Conservation (phyloP, 2,329 filamentous ascomycete genomes). For the Plenodomus lindquistii region DNA sequence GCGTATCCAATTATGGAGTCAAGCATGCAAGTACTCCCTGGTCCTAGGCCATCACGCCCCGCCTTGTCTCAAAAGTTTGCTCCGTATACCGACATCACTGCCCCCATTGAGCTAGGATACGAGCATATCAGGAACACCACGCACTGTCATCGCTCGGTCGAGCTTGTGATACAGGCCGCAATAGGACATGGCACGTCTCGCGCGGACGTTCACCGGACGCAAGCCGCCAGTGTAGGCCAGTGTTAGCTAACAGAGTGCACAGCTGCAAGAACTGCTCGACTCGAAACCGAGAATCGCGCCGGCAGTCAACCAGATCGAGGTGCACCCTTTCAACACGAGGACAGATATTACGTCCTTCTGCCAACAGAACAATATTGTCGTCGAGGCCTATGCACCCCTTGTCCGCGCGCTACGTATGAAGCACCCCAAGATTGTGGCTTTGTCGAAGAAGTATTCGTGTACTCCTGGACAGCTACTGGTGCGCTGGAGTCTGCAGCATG, state of each 20-base stretch:
- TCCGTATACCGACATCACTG: conserved; percentile 3
- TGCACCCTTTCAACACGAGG: conserved; percentile 81
- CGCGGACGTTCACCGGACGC: conserved; percentile 1
- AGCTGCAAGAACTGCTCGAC: conserved; percentile 71
- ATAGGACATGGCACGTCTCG: conserved; percentile 2
- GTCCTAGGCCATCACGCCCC: conserved; percentile 5
- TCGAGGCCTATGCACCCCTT: conserved; percentile 81
- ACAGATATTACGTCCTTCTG: conserved; percentile 68
- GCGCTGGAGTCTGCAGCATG: conserved; percentile 77
- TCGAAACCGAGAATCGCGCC: conserved; percentile 65
- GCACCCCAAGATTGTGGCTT: conserved; percentile 63
- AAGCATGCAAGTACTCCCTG: conserved; percentile 62
- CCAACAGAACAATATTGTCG: conserved; percentile 65
- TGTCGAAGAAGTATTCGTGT: conserved; percentile 71
- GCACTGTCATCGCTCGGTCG: background rate
- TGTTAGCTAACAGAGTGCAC: conserved; percentile 17
- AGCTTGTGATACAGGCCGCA: background rate
- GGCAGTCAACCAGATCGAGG: conserved; percentile 76
- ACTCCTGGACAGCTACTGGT: conserved; percentile 75
- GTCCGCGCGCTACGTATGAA: conserved; percentile 71
- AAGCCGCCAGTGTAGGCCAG: background rate
- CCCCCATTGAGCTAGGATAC: background rate
- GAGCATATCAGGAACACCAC: background rate
- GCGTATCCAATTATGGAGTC: conserved; percentile 79
- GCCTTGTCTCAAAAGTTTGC: conserved; percentile 6